Conservation (phyloP, 2,329 filamentous ascomycete species). For the Domatiomyces globalis region DNA sequence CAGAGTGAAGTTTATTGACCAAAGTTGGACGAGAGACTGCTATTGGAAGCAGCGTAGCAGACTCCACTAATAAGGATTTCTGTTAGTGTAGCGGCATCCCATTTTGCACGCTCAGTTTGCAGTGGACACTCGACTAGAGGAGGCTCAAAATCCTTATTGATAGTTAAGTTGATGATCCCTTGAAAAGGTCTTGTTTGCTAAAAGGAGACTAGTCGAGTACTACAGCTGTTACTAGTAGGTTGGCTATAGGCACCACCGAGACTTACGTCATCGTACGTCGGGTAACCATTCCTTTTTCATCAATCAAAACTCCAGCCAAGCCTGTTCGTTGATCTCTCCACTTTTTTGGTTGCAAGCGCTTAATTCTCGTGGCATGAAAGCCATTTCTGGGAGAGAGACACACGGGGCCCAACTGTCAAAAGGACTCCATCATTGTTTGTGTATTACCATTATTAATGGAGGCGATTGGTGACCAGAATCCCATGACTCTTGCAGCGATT, state of each 20-base stretch:
- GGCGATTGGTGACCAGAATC: too few species aligned
- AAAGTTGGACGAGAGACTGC: neutral
- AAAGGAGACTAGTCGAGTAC: neutral
- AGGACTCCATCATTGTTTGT: neutral
- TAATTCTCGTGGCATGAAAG: neutral
- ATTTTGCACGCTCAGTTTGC: neutral
- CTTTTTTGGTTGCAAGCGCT: neutral
- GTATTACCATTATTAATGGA: too few species aligned
- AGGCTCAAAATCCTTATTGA: neutral
- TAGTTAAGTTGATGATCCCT: neutral
- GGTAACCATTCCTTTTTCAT: neutral
- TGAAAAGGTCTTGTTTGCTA: neutral
- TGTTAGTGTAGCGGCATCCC: neutral
- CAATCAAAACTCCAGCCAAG: too few species aligned
- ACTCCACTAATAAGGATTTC: neutral
- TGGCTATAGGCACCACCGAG: neutral
- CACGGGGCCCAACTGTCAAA: neutral
- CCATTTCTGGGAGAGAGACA: neutral
- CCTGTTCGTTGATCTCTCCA: neutral
- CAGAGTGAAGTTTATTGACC: neutral
- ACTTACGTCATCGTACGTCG: neutral
- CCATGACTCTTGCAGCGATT: too few species aligned
- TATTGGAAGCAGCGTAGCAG: neutral
- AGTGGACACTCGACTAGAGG: neutral
- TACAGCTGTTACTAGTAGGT: neutral